Conservation (phyloP, 2,329 filamentous ascomycete species). For the Rhinocladiella similis region DNA sequence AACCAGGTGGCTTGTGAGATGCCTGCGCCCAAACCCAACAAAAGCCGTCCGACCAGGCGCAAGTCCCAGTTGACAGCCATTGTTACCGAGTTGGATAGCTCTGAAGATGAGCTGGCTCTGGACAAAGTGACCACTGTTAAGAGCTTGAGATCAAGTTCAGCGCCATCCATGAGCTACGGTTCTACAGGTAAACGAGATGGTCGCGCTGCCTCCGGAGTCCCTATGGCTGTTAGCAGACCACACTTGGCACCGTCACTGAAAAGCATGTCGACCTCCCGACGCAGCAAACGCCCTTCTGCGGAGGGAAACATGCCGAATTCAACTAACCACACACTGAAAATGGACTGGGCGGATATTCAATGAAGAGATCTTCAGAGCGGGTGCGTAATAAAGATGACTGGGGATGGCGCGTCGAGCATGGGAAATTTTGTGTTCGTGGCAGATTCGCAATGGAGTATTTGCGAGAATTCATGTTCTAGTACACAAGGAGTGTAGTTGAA, state of each 20-base stretch:
- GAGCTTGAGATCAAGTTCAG: conserved; percentile 1
- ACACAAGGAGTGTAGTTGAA: no score
- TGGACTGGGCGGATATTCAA: neutral
- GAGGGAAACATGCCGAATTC: neutral
- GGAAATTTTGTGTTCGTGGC: conserved; percentile 8
- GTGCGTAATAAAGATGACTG: conserved; percentile 7
- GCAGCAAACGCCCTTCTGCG: neutral
- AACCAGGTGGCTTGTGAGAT: conserved; percentile 28
- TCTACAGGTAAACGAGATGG: conserved; percentile 11
- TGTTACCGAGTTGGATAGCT: neutral
- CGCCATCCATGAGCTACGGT: conserved; percentile 1
- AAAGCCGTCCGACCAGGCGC: conserved; percentile 7
- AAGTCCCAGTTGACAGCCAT: conserved; percentile 10
- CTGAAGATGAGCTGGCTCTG: conserved; percentile 5
- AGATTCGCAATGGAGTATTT: conserved; percentile 7
- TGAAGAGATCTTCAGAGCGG: neutral
- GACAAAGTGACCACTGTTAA: conserved; percentile 9
- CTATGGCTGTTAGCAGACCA: conserved; percentile 4
- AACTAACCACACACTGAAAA: neutral
- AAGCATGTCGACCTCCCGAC: conserved; percentile 4
- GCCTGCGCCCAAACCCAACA: conserved; percentile 9
- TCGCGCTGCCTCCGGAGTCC: conserved; percentile 8
- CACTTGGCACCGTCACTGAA: conserved; percentile 1
- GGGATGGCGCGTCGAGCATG: conserved; percentile 7
- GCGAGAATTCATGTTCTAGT: neutral